These are phyloP conservation scores for Leccinum griseonigrum DNA, from an alignment of 1,284 basidiomycete species.

Conservation along the genomic window DNA sequence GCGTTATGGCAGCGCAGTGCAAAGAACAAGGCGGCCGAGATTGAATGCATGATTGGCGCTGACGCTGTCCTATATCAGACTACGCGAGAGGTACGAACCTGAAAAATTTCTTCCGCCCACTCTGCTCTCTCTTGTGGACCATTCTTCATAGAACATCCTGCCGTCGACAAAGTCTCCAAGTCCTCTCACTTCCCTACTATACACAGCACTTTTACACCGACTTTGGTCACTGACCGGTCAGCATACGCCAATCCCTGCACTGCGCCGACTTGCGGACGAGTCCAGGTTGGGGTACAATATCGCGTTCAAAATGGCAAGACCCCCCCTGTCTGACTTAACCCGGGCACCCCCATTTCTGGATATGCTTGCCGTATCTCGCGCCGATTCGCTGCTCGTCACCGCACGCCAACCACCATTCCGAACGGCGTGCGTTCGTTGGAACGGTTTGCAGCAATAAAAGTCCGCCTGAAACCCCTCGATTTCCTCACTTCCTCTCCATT, in stretches of 20 bases:
- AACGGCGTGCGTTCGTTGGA: slow-evolving; percentile 8
- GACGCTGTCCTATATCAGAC: not conserved
- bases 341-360: not conserved
- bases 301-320: not conserved
- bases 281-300: no score
- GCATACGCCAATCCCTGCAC: no score
- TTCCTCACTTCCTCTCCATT: not conserved
- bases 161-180: not conserved
- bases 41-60: slow-evolving; percentile 6
- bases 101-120: not conserved
- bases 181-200: no score
- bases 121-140: not conserved
- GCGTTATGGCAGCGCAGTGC: not conserved
- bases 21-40: not conserved
- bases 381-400: not conserved
- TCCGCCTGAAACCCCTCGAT: accelerated
- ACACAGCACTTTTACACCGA: not conserved
- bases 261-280: no score
- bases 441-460: not conserved
- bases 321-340: not conserved
- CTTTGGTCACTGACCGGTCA: not conserved
- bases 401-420: not conserved
- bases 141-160: not conserved
- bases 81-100: not conserved
- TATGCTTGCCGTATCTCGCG: not conserved